Evolutionary conservation across 768 basidiomycete genomes (phyloP).

Genomic region (Tylopilus vinaceipallidus): DNA sequence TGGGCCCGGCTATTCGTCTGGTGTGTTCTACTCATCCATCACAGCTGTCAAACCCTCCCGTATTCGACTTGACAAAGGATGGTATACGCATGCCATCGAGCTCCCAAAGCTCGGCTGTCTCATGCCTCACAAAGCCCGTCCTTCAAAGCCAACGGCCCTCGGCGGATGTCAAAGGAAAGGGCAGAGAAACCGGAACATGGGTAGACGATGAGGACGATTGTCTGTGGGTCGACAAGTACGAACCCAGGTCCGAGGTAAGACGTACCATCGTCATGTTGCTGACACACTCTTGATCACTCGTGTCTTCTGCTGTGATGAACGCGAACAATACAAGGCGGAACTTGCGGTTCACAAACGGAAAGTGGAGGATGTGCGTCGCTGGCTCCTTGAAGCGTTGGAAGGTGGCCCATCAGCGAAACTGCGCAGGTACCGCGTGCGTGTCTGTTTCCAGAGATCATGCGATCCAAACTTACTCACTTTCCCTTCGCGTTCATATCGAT

Average conservation of each 20-base stretch:
- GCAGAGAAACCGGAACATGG: conserved; percentile 5
- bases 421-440: conserved; percentile 70
- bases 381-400: conserved; percentile 71
- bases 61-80: conserved; percentile 22
- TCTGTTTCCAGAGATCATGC: not conserved
- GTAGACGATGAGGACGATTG: conserved; percentile 32
- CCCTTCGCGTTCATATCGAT: not conserved
- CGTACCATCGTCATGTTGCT: conserved; percentile 1
- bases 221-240: conserved; percentile 65
- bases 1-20: not conserved
- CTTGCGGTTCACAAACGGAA: conserved; percentile 80
- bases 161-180: conserved; percentile 27
- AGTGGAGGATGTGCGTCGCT: conserved; percentile 72
- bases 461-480: not conserved
- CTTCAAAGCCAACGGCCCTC: not conserved
- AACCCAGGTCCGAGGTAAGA: conserved; percentile 55
- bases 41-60: conserved; percentile 23
- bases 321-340: conserved; percentile 46
- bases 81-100: conserved; percentile 4
- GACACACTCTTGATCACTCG: too few relatives aligned
- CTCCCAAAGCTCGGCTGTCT: conserved; percentile 2
- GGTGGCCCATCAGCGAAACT: conserved; percentile 63
- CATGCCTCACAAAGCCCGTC: not conserved
- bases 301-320: not conserved
- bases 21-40: not conserved